These are phyloP conservation scores for Backusella mclennaniae DNA, from an alignment of 192 early-diverging fungal species.

Conservation along the genomic window DNA sequence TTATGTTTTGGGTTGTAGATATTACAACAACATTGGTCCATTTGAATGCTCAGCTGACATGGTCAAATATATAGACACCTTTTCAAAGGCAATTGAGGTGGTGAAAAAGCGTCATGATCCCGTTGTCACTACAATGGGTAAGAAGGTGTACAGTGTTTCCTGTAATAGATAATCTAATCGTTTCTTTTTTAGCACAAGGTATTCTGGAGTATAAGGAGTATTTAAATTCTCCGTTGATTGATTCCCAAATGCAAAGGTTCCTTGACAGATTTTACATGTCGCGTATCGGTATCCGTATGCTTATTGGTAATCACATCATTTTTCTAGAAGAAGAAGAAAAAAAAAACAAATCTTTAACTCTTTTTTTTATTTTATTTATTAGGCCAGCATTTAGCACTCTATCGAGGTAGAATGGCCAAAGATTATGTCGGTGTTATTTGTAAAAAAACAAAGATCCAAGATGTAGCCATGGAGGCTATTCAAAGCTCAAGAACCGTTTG, in stretches of 20 bases:
- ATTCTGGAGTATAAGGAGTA: conserved; percentile 88
- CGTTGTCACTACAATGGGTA: conserved; percentile 76
- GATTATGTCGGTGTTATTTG: conserved; percentile 95
- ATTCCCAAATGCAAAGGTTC: conserved; percentile 84
- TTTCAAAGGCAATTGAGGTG: conserved; percentile 85
- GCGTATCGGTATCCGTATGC: conserved; percentile 96
- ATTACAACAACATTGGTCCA: conserved; percentile 55
- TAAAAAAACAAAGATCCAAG: conserved; percentile 77
- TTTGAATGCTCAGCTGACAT: conserved; percentile 66
- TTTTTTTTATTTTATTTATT: too few species aligned
- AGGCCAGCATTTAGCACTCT: too few species aligned
- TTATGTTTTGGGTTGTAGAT: conserved; percentile 35
- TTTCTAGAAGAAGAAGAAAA: neutral
- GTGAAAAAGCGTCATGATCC: conserved; percentile 94
- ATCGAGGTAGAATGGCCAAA: conserved; percentile 20
- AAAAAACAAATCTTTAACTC: neutral
- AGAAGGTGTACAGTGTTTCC: neutral
- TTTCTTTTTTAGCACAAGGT: conserved; percentile 66
- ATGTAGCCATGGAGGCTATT: conserved; percentile 86
- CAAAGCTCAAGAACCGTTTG: conserved; percentile 91
- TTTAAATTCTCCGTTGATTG: conserved; percentile 43
- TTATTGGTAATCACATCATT: conserved; percentile 69
- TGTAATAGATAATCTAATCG: neutral
- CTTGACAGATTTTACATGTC: conserved; percentile 96
- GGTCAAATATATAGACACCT: conserved; percentile 73